Base-by-base conservation (phyloP, 1,284 basidiomycete genomes). In the Malassezia psittaci region DNA sequence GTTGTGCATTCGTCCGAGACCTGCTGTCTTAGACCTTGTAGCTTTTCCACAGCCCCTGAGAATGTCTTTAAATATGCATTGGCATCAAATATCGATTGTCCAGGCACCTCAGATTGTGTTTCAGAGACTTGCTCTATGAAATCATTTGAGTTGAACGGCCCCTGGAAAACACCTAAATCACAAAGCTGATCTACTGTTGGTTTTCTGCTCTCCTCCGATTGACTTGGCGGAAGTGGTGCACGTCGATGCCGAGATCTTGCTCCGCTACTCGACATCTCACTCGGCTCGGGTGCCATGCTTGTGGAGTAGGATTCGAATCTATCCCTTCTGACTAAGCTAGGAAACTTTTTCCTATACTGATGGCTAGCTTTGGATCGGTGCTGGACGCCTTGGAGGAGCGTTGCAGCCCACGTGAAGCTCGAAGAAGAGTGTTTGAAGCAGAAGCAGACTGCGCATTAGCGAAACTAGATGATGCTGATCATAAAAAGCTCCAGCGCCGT, bases 1-100 rank as follows among this genome's bases (percentile, higher is more conserved):
- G 87, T 85, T 70, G 90, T 86, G 0, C 88, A 90, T 75, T 86
- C 85, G 12, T 83, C 79, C 59, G 93, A 86, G 5, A 96, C 86
- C 76, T 93, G 86, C 64, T 85, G 85, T 33, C 91, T 81, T 5
- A 96, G 81, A 2, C 83, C 79, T 48, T 94, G 85, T 33, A 99
- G 82, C 53, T 82, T 82, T 75, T 94, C 90, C 5, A 96, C 83
- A 0, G 89, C 86, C 12, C 84, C 83, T 69, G 96, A 91, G 66
- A 98, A 93, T 0, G 87, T 89, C 50, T 82, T 79, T 59, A 96
- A 87, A 77, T 96, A 96, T 0, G 94, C 90, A 64, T 85, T 83
- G 0, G 93, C 89, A 71, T 96, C 85, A 75, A 96, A 96, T 1
- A 91, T 87, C 18, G 88, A 79, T 65, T 84, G 83, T 19, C 81